Base-by-base conservation (phyloP, 2,329 filamentous ascomycete genomes). In the Aspergillus tamarii region DNA sequence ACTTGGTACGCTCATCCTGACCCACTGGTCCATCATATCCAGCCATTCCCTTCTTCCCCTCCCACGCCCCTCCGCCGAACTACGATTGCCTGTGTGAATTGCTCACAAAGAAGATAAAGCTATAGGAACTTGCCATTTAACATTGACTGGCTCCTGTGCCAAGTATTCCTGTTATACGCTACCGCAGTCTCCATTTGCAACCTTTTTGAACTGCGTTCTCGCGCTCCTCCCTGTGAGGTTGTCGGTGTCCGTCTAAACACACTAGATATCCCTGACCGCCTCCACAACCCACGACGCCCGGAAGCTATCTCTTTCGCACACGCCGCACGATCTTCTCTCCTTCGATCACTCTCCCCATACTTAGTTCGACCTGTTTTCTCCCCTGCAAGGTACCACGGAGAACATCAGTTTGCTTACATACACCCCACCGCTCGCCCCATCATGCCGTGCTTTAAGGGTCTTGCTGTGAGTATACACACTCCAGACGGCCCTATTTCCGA, bases 381-480 rank as follows among this genome's bases (percentile, higher is more conserved):
- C 54, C 45, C 16, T 28, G 57, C 57, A 63, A 57, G 45, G 52
- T 50, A 43, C 55, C 56, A 41, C 64, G 45, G 57, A 48, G 50
- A 45, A 19, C 57, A 41, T 64, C 46, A 43, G 39, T 59, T 30
- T 39, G 28, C 54, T 57, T 36, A 36, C 50, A 26, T 11, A 43
- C 23, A n/a, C 34, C 19, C 57, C 39, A 54, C 46, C 43, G 26
- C n/a, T 23, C 30, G 30, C 62, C 59, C 61, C 74, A 73, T 56
- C 70, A 91, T 91, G 95, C 95, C 95, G 84, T 98, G 94, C 88
- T 99, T 98, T 84, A 96, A 98, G 85, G 95, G 95, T 81, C 93
- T 99, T 82, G 94, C 95, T 74, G 94, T 98, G 78, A 96, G 92
- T 86, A 96, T 98, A 79, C 95, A 99, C 83, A 89, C 88, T 52